A percentile compares a stretch with the other conserved stretches of the same genome.
phyloP scores from a whole-genome alignment of 352 stramenopile genomes.

The Paralagenidium karlingii region DNA sequence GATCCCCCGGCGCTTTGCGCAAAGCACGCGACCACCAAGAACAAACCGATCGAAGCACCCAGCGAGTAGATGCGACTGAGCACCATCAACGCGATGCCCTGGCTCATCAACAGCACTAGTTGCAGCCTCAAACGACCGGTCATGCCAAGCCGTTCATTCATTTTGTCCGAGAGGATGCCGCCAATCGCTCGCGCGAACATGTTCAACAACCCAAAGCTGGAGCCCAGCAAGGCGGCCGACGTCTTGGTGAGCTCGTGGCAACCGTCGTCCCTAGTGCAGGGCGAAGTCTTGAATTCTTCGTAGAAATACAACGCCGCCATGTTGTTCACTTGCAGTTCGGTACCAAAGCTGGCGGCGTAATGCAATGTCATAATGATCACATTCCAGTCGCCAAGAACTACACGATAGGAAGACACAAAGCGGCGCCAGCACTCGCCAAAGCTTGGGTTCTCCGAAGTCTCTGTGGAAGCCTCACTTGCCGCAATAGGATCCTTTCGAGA shows the following conservation, averaged over 20 bases:
- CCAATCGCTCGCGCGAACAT: conserved; percentile 85
- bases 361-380: conserved; percentile 88
- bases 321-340: conserved; percentile 95
- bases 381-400: conserved; percentile 77
- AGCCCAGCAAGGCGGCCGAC: conserved; percentile 76
- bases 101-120: conserved; percentile 52
- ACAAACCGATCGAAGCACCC: conserved; percentile 57
- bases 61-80: conserved; percentile 75
- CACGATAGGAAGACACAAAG: conserved; percentile 21
- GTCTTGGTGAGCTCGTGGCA: conserved; percentile 39
- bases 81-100: conserved; percentile 76
- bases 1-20: conserved; percentile 75
- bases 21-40: conserved; percentile 88
- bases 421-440: too few species aligned
- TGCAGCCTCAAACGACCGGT: conserved; percentile 80
- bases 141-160: conserved; percentile 82
- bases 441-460: too few species aligned
- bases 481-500: conserved; percentile 3
- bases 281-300: conserved; percentile 67
- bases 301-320: conserved; percentile 90
- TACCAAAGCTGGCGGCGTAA: conserved; percentile 90
- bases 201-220: conserved; percentile 92
- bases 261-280: conserved; percentile 13
- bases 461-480: background rate
- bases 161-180: conserved; percentile 73